These are phyloP conservation scores for Penicillium coffeae DNA, from an alignment of 495 filamentous ascomycete species.

Conservation along the genomic window DNA sequence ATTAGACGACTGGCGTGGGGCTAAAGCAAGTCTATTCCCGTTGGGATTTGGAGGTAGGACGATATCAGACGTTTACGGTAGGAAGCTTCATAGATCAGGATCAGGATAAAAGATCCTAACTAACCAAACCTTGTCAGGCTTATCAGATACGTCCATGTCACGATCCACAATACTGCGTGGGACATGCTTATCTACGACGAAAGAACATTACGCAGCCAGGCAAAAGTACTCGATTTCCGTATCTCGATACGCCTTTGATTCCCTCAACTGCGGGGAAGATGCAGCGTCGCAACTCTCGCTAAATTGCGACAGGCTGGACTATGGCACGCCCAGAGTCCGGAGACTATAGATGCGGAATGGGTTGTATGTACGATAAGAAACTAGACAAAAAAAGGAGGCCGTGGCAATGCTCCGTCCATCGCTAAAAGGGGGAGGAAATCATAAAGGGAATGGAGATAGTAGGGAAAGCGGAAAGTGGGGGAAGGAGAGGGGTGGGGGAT, in stretches of 20 bases:
- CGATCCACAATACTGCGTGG: too few species aligned
- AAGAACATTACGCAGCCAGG: constrained; percentile 5
- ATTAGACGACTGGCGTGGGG: too few species aligned
- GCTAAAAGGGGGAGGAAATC: constrained; percentile 21
- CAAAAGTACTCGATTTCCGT: constrained; percentile 15
- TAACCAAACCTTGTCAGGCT: too few species aligned
- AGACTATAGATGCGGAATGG: background rate
- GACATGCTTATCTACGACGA: background rate
- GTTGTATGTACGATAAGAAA: constrained; percentile 25
- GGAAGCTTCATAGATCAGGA: too few species aligned
- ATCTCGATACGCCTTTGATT: constrained; percentile 15
- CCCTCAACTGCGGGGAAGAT: constrained; percentile 8
- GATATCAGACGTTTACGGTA: too few species aligned
- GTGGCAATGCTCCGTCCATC: constrained; percentile 33
- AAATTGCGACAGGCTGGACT: too few species aligned
- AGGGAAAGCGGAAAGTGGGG: constrained; percentile 6
- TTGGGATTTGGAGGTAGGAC: too few species aligned
- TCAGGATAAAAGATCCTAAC: too few species aligned
- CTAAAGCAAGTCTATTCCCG: too few species aligned
- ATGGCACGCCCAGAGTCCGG: too few species aligned
- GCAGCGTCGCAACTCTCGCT: constrained; percentile 8
- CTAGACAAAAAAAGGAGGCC: constrained; percentile 13
- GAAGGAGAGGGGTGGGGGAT: too few species aligned
- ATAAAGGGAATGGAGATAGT: constrained; percentile 9
- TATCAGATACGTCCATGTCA: too few species aligned